Base-by-base conservation (phyloP, 2,329 filamentous ascomycete genomes). In the Cladosporium velox region DNA sequence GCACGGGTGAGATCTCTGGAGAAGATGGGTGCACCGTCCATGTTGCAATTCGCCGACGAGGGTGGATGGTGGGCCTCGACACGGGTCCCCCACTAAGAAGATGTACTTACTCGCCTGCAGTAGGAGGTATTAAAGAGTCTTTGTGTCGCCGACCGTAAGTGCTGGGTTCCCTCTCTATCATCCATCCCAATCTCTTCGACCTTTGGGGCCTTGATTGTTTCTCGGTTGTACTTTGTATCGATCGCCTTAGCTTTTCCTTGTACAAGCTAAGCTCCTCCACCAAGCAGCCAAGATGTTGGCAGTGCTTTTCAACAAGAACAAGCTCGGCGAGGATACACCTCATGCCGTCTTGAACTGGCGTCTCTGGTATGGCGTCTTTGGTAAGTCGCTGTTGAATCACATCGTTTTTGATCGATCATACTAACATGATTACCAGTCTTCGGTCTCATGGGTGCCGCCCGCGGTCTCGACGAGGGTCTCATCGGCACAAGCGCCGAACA, bases 401-500 rank as follows among this genome's bases (percentile, higher is more conserved):
- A 12, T 47, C 41, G n/a, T 47, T 47, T 11, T 12, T 12, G n/a
- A 24, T 47, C 41, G n/a, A 11, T 47, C 41, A 44, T 24, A 44
- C 44, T 68, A 59, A 68, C 52, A 35, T 32, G 47, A 15, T n/a
- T 7, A 21, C 5, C 52, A 73, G 73, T 77, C 3, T 77, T 76
- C 54, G 74, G 73, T 30, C 66, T 94, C 41, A 87, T 93, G 78
- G 91, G 91, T 64, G 90, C 91, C 2, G 90, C 90, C 49, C 86
- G 91, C 66, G 91, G 91, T 71, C 78, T 93, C n/a, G 91, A 94
- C 69, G 91, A 94, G 77, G 91, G 91, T 67, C 83, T 94, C 67
- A 93, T 93, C 69, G 81, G 75, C 55, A 77, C 74, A 6, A 73
- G 71, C 18, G 70, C 91, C 77, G 86, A 87, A 73, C 87, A 87